phyloP scores from a whole-genome alignment of 2,329 filamentous ascomycete species.

The Pyrenophora seminiperda region DNA sequence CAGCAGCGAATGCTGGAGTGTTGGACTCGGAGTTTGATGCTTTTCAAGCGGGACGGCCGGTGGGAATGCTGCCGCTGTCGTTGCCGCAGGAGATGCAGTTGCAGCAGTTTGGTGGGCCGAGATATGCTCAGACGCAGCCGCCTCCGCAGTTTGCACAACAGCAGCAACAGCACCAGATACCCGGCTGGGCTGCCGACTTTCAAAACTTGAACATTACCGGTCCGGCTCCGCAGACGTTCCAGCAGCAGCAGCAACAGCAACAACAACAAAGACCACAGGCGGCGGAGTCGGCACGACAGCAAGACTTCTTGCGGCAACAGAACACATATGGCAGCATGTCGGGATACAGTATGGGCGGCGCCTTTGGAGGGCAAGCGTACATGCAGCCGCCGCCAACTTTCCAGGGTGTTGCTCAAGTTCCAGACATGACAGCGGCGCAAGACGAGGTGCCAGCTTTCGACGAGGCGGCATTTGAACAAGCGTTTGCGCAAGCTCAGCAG shows the following conservation, averaged over 20 bases:
- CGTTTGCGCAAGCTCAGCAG: constrained; percentile 57
- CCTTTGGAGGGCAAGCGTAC: constrained; percentile 32
- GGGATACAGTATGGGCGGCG: constrained; percentile 36
- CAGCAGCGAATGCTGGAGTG: constrained; percentile 58
- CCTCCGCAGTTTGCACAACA: constrained; percentile 42
- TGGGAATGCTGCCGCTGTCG: no score
- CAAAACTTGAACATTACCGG: constrained; percentile 53
- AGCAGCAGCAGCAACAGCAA: no score
- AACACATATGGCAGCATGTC: constrained; percentile 34
- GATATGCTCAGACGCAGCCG: constrained; percentile 50
- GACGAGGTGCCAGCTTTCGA: constrained; percentile 54
- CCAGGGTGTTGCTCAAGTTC: constrained; percentile 5
- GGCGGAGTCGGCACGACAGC: constrained; percentile 59
- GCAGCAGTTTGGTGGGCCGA: constrained; percentile 38
- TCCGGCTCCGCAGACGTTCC: constrained; percentile 52
- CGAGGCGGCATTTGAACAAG: constrained; percentile 61
- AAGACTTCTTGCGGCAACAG: constrained; percentile 59
- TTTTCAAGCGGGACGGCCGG: constrained; percentile 62
- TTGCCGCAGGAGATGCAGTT: constrained; percentile 50
- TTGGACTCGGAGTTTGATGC: constrained; percentile 72
- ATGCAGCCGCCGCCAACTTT: constrained; percentile 24
- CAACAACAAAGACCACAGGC: constrained; percentile 51
- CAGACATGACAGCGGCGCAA: constrained; percentile 33
- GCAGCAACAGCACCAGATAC: constrained; percentile 39
- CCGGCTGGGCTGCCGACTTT: constrained; percentile 58